phyloP scores from a whole-genome alignment of 2,329 filamentous ascomycete species.

The Coniochaeta ligniaria region DNA sequence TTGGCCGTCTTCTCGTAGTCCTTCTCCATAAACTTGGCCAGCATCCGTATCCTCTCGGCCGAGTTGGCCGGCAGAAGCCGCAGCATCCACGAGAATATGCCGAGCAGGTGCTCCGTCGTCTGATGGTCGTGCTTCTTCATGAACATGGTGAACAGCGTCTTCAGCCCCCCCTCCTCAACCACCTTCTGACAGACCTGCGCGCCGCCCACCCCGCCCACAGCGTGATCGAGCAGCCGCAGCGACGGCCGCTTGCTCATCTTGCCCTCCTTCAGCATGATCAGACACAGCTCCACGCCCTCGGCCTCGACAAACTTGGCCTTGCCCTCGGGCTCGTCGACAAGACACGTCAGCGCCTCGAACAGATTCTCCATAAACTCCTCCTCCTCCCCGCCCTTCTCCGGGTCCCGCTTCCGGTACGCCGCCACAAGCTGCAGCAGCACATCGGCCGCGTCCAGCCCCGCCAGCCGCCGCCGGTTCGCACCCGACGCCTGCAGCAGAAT shows the following conservation, averaged over 20 bases:
- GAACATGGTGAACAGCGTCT: conserved; percentile 78
- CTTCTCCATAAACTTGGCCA: conserved; percentile 95
- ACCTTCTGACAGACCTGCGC: conserved; percentile 63
- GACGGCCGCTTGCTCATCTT: conserved; percentile 75
- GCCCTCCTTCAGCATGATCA: conserved; percentile 87
- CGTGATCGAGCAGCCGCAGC: conserved; percentile 79
- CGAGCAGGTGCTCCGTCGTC: conserved; percentile 71
- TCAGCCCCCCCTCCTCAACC: conserved; percentile 78
- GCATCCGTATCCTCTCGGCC: conserved; percentile 68
- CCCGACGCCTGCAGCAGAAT: conserved; percentile 75
- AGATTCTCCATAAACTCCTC: conserved; percentile 94
- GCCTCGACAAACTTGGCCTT: conserved; percentile 80
- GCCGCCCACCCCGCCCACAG: conserved; percentile 47
- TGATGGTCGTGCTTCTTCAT: conserved; percentile 71
- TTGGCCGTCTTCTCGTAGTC: conserved; percentile 79
- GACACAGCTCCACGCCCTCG: conserved; percentile 83
- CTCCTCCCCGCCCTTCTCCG: conserved; percentile 76
- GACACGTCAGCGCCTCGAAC: conserved; percentile 77
- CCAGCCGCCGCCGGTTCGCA: conserved; percentile 56
- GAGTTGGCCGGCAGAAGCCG: conserved; percentile 73
- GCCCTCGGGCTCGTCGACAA: conserved; percentile 67
- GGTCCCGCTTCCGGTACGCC: conserved; percentile 78
- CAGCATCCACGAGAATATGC: conserved; percentile 77
- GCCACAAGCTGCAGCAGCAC: conserved; percentile 75
- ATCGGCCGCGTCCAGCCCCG: conserved; percentile 66